These are phyloP conservation scores for Polytolypa hystricis DNA, from an alignment of 2,329 filamentous ascomycete species.

Conservation along the genomic window DNA sequence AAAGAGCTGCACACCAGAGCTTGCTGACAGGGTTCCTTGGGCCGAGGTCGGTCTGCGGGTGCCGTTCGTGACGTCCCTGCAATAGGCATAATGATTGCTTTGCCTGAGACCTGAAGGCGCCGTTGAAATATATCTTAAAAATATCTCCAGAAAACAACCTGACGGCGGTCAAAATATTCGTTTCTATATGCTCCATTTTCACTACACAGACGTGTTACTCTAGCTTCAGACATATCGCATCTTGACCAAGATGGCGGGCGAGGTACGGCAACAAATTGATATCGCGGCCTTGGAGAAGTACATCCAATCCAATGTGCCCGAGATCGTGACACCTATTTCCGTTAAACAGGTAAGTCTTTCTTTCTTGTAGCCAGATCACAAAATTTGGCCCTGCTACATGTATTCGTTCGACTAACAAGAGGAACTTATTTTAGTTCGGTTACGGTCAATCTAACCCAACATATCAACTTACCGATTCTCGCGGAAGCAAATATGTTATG, in stretches of 20 bases:
- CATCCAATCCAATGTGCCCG: conserved; percentile 61
- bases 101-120: no score
- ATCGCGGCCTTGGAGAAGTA: conserved; percentile 66
- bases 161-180: no score
- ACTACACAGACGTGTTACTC: no score
- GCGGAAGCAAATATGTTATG: conserved; percentile 66
- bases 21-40: no score
- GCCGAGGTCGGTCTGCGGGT: no score
- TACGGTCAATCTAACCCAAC: conserved; percentile 96
- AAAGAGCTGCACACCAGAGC: no score
- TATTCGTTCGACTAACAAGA: background rate
- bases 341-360: conserved; percentile 68
- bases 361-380: conserved; percentile 27
- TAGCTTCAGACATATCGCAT: no score
- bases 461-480: conserved; percentile 70
- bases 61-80: no score
- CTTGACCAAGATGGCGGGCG: conserved; percentile 58
- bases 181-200: no score
- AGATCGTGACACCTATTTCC: conserved; percentile 73
- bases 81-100: no score
- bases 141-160: no score
- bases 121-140: no score
- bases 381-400: background rate
- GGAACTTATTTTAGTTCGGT: conserved; percentile 63
- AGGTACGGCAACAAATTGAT: conserved; percentile 82